Base-by-base conservation (phyloP, 2,329 filamentous ascomycete species). In the Colletotrichum nymphaeae region DNA sequence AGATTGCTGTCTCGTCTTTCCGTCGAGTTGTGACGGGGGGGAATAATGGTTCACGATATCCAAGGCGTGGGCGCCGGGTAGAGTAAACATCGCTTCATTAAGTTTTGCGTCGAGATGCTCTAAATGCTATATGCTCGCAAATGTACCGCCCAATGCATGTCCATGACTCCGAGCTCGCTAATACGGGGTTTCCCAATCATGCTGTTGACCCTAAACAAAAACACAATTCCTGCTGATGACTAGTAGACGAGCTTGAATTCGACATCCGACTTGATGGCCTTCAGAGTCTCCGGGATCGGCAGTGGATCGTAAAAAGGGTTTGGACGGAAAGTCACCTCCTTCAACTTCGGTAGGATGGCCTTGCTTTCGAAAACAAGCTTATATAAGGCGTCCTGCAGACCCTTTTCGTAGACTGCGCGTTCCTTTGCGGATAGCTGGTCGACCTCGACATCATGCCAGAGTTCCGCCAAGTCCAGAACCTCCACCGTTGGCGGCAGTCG, bases 361-460 rank as follows among this genome's bases (percentile, higher is more conserved):
- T 63, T 67, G 24, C 68, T 74, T 16, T 58, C 63, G 14, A 74
- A 68, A 1, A 85, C 81, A 0, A 79, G 84, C 6, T 80, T 77
- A 1, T 76, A 52, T 49, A 85, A 68, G 1, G 76, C 78, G 0
- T 68, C 56, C 53, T 86, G 84, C 2, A 84, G 72, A 9, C 77
- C 67, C 4, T 77, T 58, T 2, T 80, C 78, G 67, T 83, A 84
- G 4, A 59, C 35, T 37, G 30, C 19, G 8, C 72, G 72, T 22
- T 66, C 58, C 35, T 58, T 62, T 22, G 26, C 4, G 9, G 68
- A 63, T 4, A 74, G 32, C 52, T 63, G 65, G 57, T 67, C 68
- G 3, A 68, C 60, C 42, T 74, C 72, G n/a, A 63, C 63, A 2
- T 74, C 72, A 35, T 63, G 57, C 72, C 72, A 74, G n/a, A 74